Evolutionary conservation across 1,139 yeast species (phyloP).

Genomic region (Debaryomyces fabryi): DNA sequence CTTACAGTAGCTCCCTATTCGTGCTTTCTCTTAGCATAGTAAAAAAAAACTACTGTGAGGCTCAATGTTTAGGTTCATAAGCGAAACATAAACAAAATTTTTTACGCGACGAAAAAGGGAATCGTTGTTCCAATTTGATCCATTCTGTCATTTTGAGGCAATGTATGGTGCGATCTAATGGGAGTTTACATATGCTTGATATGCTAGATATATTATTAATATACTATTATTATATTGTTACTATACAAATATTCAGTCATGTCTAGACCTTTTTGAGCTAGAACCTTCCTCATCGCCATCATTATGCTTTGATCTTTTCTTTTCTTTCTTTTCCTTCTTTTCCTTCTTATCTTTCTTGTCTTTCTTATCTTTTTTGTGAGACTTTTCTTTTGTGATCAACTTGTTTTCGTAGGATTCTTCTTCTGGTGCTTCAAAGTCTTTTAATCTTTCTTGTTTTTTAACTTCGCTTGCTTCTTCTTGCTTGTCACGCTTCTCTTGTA

Average conservation of each 20-base stretch:
- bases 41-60: slow-evolving; percentile 1
- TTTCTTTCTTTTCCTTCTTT: slow-evolving; percentile 22
- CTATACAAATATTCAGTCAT: slow-evolving; percentile 2
- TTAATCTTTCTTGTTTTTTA: slow-evolving; percentile 69
- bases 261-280: slow-evolving; percentile 13
- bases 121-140: slow-evolving; percentile 1
- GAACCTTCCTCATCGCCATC: slow-evolving; percentile 9
- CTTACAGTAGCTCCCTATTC: background rate
- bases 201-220: slow-evolving; percentile 3
- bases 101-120: slow-evolving; percentile 7
- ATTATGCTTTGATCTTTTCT: slow-evolving; percentile 18
- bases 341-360: slow-evolving; percentile 23
- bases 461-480: slow-evolving; percentile 70
- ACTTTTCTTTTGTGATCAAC: slow-evolving; percentile 23
- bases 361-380: slow-evolving; percentile 26
- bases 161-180: background rate
- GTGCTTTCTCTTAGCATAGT: background rate
- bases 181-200: background rate
- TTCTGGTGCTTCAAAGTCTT: slow-evolving; percentile 84
- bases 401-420: slow-evolving; percentile 57
- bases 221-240: slow-evolving; percentile 2
- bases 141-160: background rate
- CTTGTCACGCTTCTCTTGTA: slow-evolving; percentile 77
- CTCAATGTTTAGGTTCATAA: slow-evolving; percentile 4
- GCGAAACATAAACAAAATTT: slow-evolving; percentile 6